These are phyloP conservation scores for Heliamphora exappendiculata DNA, from an alignment of 148 eudicot species.

Conservation along the genomic window DNA sequence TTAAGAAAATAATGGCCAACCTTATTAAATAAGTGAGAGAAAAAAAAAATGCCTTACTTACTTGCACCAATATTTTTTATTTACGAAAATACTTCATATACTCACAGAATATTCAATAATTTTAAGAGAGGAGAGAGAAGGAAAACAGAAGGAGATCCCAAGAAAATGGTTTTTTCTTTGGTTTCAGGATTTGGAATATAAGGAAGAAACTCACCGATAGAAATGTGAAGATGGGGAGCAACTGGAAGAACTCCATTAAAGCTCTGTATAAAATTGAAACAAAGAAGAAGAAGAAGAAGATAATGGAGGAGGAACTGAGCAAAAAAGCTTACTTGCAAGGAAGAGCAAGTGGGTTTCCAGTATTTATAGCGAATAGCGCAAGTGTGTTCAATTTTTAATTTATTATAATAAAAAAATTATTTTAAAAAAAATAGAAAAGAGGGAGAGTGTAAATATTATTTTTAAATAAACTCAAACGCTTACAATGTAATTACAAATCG, in stretches of 20 bases:
- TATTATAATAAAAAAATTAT: too few relatives aligned
- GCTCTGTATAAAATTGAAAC: neutral
- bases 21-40: too few relatives aligned
- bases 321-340: neutral
- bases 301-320: neutral
- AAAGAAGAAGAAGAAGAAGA: neutral
- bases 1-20: neutral
- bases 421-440: too few relatives aligned
- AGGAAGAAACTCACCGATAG: slow-evolving; percentile 16
- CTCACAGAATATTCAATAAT: slow-evolving; percentile 15
- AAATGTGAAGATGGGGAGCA: slow-evolving; percentile 12
- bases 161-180: neutral
- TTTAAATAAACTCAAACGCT: too few relatives aligned
- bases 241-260: slow-evolving; percentile 19
- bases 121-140: slow-evolving; percentile 13
- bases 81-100: neutral
- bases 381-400: too few relatives aligned
- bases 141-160: slow-evolving; percentile 12
- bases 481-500: too few relatives aligned
- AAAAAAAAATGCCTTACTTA: too few relatives aligned
- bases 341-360: slow-evolving; percentile 6
- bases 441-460: too few relatives aligned
- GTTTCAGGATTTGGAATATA: neutral
- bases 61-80: neutral
- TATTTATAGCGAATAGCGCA: slow-evolving; percentile 12